Evolutionary conservation across 805 yeast species (phyloP).

Genomic region (Jamesozyma hellenica): DNA sequence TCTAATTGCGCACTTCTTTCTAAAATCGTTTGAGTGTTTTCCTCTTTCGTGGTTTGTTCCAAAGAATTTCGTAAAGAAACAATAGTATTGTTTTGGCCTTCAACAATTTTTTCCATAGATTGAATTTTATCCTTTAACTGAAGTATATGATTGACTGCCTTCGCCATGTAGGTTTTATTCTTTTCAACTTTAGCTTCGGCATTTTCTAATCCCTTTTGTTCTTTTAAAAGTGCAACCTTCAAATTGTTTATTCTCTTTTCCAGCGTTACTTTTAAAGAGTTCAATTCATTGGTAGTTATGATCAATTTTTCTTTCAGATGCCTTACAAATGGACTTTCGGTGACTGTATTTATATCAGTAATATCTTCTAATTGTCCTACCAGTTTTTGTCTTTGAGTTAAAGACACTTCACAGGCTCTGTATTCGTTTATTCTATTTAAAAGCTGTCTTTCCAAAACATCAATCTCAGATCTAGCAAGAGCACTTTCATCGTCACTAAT

Average conservation of each 20-base stretch:
- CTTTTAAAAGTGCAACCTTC: constrained; percentile 2
- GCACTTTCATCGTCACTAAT: background rate
- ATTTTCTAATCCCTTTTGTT: background rate
- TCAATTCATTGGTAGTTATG: constrained; percentile 4
- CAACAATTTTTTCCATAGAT: background rate
- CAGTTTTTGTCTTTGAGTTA: background rate
- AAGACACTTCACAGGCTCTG: background rate
- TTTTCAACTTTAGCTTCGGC: constrained; percentile 1
- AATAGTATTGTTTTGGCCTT: background rate
- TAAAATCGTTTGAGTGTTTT: background rate
- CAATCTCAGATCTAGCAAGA: constrained; percentile 1
- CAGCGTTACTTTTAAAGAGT: constrained; percentile 2
- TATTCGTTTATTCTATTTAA: constrained; percentile 5
- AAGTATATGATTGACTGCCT: constrained; percentile 2
- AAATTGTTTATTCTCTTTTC: constrained; percentile 7
- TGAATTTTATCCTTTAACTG: background rate
- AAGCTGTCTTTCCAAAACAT: constrained; percentile 5
- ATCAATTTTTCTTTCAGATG: constrained; percentile 6
- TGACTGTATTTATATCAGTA: background rate
- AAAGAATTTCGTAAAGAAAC: background rate
- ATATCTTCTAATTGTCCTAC: constrained; percentile 1
- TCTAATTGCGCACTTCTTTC: background rate
- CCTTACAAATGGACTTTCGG: constrained; percentile 10
- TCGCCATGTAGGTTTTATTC: background rate
- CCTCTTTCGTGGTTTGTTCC: background rate